Evolutionary conservation across 164 flowering plant species (phyloP).

Genomic region (Vitis riparia): DNA sequence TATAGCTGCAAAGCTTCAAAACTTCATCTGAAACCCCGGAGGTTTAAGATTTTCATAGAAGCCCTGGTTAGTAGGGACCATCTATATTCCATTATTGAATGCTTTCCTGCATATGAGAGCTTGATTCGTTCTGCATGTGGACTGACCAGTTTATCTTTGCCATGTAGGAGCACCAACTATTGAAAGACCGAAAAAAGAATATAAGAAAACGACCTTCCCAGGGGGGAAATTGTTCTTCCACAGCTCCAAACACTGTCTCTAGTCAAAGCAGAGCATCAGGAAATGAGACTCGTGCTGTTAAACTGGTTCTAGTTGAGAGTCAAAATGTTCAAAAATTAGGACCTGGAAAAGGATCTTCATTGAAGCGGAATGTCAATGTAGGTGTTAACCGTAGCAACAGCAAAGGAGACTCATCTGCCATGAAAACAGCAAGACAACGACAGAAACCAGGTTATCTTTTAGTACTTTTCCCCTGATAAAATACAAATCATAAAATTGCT

Average conservation of each 20-base stretch:
- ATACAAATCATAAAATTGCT: not conserved
- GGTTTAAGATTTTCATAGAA: slow-evolving; percentile 85
- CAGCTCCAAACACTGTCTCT: slow-evolving; percentile 34
- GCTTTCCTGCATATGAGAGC: not conserved
- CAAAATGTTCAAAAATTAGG: slow-evolving; percentile 69
- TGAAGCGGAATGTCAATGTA: slow-evolving; percentile 51
- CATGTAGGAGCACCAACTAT: slow-evolving; percentile 90
- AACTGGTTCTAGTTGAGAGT: slow-evolving; percentile 59
- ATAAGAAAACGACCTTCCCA: slow-evolving; percentile 51
- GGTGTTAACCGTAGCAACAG: slow-evolving; percentile 44
- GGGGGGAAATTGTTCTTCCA: slow-evolving; percentile 48
- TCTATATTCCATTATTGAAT: not conserved
- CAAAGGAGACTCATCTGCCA: slow-evolving; percentile 49
- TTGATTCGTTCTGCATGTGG: slow-evolving; percentile 7
- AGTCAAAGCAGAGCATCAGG: slow-evolving; percentile 51
- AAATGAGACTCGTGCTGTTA: slow-evolving; percentile 51
- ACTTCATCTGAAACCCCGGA: slow-evolving; percentile 92
- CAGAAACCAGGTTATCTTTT: slow-evolving; percentile 53
- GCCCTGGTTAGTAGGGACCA: slow-evolving; percentile 72
- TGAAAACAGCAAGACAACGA: slow-evolving; percentile 60
- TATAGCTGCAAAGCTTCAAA: slow-evolving; percentile 96
- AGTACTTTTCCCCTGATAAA: not conserved
- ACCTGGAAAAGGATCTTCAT: slow-evolving; percentile 56
- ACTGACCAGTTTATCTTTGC: slow-evolving; percentile 20
- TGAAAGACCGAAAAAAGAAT: slow-evolving; percentile 85